Evolutionary conservation across 2,329 filamentous ascomycete genomes (phyloP), one percentile per base, ranked within the genome.

Genomic region (Apiospora koreana): DNA sequence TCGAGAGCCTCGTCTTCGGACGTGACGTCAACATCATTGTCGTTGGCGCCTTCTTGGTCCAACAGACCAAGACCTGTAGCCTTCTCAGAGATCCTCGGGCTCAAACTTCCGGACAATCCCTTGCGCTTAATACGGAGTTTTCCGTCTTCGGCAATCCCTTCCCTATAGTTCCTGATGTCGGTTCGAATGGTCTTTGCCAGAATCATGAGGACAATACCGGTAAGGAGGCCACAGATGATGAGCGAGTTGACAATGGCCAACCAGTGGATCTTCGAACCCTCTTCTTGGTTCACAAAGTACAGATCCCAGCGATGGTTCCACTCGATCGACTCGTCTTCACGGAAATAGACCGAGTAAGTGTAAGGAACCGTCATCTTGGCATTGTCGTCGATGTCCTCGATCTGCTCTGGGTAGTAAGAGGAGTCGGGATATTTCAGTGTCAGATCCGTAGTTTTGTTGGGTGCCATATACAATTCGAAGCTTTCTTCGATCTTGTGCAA

Each of bases 311-410:
- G 89, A 75, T 91, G 93, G 70, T 86, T 85, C 94, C 94, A 97
- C 73, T 96, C 93, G 67, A 97, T 85, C 25, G 87, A 89, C 54
- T 91, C 88, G 72, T 97, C 93, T 79, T 97, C 93, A 68, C 93
- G 91, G 83, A 94, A 97, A 81, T 96, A 97, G 18, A 97, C 92
- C 3, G 94, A 95, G 81, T 97, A 97, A 0, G 93, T 93, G 81
- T 95, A 97, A 0, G 94, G 93, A 68, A 97, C 91, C 2, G 87
- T 90, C 67, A 96, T 80, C 1, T 85, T 93, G 18, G 89, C 88
- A 35, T 87, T 87, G 71, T 93, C 91, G 54, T 91, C 88, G 31
- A 87, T 83, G 67, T 91, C 88, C 54, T 86, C 85, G 7, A 77
- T 68, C 48, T 86, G 83, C 70, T 88, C 83, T 0, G 86, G 87